phyloP scores from a whole-genome alignment of 106 monocot genomes.

The Dioscorea dumetorum region DNA sequence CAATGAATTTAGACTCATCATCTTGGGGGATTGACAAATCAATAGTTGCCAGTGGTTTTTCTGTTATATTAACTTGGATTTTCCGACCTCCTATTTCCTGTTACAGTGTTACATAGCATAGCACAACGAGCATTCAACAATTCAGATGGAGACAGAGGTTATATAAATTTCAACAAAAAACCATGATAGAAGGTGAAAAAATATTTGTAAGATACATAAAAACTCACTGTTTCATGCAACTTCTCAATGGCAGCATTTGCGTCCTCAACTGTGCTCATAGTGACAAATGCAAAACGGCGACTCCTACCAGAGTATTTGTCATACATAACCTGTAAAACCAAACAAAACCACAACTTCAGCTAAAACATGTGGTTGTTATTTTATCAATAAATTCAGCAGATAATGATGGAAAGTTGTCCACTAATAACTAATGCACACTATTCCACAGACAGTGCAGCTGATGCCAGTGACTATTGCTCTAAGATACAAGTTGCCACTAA shows the following conservation, averaged over 20 bases:
- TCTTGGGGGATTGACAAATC: conserved; percentile 50
- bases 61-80: conserved; percentile 94
- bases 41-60: conserved; percentile 52
- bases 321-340: conserved; percentile 73
- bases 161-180: no score
- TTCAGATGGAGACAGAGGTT: background rate
- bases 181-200: no score
- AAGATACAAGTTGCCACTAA: no score
- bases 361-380: no score
- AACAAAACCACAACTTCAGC: background rate
- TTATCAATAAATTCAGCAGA: no score
- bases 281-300: conserved; percentile 89
- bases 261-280: conserved; percentile 74
- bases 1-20: conserved; percentile 73
- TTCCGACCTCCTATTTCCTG: conserved; percentile 90
- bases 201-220: no score
- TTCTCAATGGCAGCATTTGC: conserved; percentile 80
- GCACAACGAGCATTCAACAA: background rate
- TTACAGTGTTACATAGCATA: background rate
- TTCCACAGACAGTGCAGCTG: no score
- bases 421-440: no score
- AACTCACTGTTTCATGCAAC: conserved; percentile 67
- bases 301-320: conserved; percentile 91
- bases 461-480: no score
- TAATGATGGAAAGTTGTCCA: no score